These are phyloP conservation scores for Phytophthora parvispora DNA, from an alignment of 352 stramenopile species.

Conservation along the genomic window DNA sequence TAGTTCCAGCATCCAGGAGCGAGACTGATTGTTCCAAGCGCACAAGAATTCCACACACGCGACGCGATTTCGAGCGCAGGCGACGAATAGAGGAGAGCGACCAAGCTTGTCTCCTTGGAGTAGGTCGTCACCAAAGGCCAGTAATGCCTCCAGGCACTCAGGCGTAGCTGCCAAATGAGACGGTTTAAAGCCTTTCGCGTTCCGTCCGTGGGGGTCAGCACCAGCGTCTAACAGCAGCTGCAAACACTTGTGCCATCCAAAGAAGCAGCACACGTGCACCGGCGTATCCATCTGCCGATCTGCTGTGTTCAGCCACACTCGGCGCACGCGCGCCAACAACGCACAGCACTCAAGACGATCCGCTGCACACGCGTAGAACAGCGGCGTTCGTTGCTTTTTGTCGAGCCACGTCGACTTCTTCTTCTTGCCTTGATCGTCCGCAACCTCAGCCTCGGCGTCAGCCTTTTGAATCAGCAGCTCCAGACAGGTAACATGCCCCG, in stretches of 20 bases:
- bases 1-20: constrained; percentile 78
- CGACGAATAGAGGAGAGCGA: constrained; percentile 73
- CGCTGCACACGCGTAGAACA: constrained; percentile 75
- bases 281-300: constrained; percentile 73
- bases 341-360: constrained; percentile 58
- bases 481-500: constrained; percentile 55
- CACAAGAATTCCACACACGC: constrained; percentile 71
- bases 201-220: constrained; percentile 68
- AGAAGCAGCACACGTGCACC: constrained; percentile 81
- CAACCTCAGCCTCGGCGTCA: not conserved
- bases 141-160: constrained; percentile 61
- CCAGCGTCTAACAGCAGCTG: constrained; percentile 56
- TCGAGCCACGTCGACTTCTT: constrained; percentile 40
- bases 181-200: constrained; percentile 77
- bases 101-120: constrained; percentile 75
- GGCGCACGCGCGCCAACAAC: constrained; percentile 43
- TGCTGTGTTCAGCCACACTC: constrained; percentile 60
- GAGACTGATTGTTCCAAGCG: constrained; percentile 69
- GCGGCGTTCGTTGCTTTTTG: constrained; percentile 72
- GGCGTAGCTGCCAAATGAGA: constrained; percentile 69
- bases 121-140: constrained; percentile 68
- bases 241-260: constrained; percentile 65
- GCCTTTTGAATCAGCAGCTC: constrained; percentile 34
- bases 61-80: constrained; percentile 61
- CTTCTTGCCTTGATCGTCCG: constrained; percentile 9